phyloP scores from a whole-genome alignment of 192 early-diverging fungal genomes.

The Entomortierella chlamydospora region DNA sequence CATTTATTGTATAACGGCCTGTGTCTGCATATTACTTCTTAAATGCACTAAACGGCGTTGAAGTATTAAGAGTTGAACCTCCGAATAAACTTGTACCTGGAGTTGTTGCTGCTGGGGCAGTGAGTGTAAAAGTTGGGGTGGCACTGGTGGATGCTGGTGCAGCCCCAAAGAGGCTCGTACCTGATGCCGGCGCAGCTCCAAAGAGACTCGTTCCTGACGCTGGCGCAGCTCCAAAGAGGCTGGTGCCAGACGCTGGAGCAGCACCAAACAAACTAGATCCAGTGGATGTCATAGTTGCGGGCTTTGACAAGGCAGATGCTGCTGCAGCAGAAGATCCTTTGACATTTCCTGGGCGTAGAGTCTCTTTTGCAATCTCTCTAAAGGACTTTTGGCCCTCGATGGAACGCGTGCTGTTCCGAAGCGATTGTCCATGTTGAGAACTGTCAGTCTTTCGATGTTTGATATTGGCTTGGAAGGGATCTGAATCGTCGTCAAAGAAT shows the following conservation, averaged over 20 bases:
- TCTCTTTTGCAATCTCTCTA: slow-evolving; percentile 45
- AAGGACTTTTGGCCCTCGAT: slow-evolving; percentile 25
- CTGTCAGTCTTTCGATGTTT: slow-evolving; percentile 36
- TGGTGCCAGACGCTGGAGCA: neutral
- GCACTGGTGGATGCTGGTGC: neutral
- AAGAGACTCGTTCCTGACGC: no score
- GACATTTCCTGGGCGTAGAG: slow-evolving; percentile 19
- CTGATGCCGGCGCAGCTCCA: neutral
- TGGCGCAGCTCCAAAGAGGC: no score
- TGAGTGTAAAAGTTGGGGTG: slow-evolving; percentile 9
- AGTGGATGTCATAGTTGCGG: neutral
- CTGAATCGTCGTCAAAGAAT: slow-evolving; percentile 47
- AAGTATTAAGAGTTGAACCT: neutral
- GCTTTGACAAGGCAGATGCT: no score
- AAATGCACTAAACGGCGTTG: neutral
- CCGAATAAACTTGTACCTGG: slow-evolving; percentile 13
- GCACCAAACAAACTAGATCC: slow-evolving; percentile 9
- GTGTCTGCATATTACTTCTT: no score
- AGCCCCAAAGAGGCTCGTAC: neutral
- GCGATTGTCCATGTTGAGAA: slow-evolving; percentile 4
- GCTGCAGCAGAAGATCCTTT: neutral
- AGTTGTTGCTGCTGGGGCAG: slow-evolving; percentile 5
- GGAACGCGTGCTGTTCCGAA: slow-evolving; percentile 2
- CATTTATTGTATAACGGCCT: no score
- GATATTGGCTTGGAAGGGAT: slow-evolving; percentile 43